Evolutionary conservation across 2,329 filamentous ascomycete species (phyloP).

Genomic region (Fusarium falciforme): DNA sequence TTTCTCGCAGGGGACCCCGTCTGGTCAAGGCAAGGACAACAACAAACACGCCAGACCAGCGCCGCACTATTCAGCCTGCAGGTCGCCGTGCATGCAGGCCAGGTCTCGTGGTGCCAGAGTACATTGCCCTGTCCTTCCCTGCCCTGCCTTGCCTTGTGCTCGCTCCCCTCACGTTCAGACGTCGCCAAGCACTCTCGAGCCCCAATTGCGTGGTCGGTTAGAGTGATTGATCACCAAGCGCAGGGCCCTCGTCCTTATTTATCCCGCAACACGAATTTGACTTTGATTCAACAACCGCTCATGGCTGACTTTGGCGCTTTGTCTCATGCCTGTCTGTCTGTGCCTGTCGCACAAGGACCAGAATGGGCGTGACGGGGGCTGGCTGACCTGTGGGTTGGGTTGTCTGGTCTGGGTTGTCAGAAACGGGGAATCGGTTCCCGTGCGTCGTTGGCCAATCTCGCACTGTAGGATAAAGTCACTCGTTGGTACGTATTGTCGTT

Average conservation of each 20-base stretch:
- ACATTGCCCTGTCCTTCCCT: neutral
- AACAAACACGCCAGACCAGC: conserved; percentile 37
- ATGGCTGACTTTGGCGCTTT: neutral
- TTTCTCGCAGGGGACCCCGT: conserved; percentile 36
- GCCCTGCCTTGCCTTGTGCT: conserved; percentile 8
- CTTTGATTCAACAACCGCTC: neutral
- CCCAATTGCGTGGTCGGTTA: neutral
- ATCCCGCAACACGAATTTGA: neutral
- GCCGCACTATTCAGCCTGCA: conserved; percentile 43
- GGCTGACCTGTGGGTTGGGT: conserved; percentile 28
- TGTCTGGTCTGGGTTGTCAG: conserved; percentile 9
- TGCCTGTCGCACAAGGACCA: neutral
- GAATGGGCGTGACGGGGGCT: conserved; percentile 22
- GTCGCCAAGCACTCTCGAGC: neutral
- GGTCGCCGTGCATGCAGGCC: conserved; percentile 46
- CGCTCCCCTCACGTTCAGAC: conserved; percentile 6
- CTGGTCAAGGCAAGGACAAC: conserved; percentile 7
- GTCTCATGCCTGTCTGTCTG: neutral
- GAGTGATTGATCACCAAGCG: neutral
- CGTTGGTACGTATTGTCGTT: conserved; percentile 5
- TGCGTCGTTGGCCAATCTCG: conserved; percentile 8
- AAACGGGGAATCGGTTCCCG: conserved; percentile 20
- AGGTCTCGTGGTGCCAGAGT: conserved; percentile 46
- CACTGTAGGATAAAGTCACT: conserved; percentile 40
- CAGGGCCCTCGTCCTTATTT: neutral